phyloP scores from a whole-genome alignment of 2,329 filamentous ascomycete species.

The Sporothrix protearum region DNA sequence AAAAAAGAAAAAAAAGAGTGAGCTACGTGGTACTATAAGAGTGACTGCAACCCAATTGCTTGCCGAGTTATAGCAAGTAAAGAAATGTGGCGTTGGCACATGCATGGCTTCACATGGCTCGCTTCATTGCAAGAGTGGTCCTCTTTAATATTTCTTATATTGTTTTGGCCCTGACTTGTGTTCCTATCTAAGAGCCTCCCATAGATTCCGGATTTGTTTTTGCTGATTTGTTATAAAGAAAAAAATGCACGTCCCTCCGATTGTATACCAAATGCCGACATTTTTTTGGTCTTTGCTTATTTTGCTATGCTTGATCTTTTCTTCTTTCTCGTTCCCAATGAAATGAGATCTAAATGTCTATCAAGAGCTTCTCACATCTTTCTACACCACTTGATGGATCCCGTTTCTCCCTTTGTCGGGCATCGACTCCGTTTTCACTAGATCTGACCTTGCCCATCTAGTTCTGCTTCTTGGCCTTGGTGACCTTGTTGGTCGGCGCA shows the following conservation, averaged over 20 bases:
- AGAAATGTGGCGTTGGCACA: neutral
- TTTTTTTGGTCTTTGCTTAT: neutral
- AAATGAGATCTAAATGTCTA: slow-evolving; percentile 14
- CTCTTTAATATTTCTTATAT: slow-evolving; percentile 3
- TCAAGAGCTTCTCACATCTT: neutral
- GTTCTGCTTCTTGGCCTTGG: slow-evolving; percentile 53
- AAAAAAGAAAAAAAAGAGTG: neutral
- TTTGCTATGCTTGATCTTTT: neutral
- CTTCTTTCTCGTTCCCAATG: neutral
- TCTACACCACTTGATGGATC: neutral
- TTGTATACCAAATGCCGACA: neutral
- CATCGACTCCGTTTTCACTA: no score
- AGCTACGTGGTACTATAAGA: neutral
- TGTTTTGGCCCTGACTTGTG: neutral
- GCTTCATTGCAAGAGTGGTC: neutral
- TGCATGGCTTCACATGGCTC: neutral
- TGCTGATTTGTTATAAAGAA: slow-evolving; percentile 10
- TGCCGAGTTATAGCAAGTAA: neutral
- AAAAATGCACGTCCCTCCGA: slow-evolving; percentile 6
- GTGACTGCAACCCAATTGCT: neutral
- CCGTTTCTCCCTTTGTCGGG: neutral
- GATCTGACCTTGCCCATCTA: slow-evolving; percentile 35
- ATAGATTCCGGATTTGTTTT: neutral
- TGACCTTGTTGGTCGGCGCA: slow-evolving; percentile 36
- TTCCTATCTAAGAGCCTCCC: slow-evolving; percentile 21